These are phyloP conservation scores for Symbiotaphrina buchneri DNA, from an alignment of 495 filamentous ascomycete genomes.

Conservation along the genomic window DNA sequence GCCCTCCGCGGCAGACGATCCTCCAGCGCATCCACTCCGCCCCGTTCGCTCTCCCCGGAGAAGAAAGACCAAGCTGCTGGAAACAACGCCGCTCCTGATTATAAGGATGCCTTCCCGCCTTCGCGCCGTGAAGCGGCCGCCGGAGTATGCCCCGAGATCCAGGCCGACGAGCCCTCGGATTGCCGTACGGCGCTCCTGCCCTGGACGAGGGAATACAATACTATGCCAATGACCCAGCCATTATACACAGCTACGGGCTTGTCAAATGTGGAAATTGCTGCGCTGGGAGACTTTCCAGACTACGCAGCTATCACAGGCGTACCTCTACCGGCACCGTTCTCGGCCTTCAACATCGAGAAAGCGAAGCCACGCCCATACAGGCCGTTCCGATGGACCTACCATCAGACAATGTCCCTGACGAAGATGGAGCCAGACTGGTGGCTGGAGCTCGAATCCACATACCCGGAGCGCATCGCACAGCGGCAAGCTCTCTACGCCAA, in stretches of 20 bases:
- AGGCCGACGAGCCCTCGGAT: not conserved
- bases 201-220: slow-evolving; percentile 1
- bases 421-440: slow-evolving; percentile 78
- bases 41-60: slow-evolving; percentile 1
- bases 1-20: no score
- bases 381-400: slow-evolving; percentile 73
- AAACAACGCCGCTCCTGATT: not conserved
- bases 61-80: not conserved
- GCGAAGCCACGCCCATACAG: slow-evolving; percentile 22
- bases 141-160: not conserved
- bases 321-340: slow-evolving; percentile 43
- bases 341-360: slow-evolving; percentile 17
- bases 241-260: slow-evolving; percentile 33
- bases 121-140: slow-evolving; percentile 2
- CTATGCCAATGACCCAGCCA: slow-evolving; percentile 9
- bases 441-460: slow-evolving; percentile 71
- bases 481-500: slow-evolving; percentile 44
- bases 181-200: not conserved
- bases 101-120: slow-evolving; percentile 3
- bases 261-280: slow-evolving; percentile 46
- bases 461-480: slow-evolving; percentile 43
- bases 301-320: slow-evolving; percentile 63
- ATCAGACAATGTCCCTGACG: slow-evolving; percentile 78
- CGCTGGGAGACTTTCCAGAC: slow-evolving; percentile 63
- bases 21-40: no score